Evolutionary conservation across 2,329 filamentous ascomycete genomes (phyloP).

Genomic region (Periconia digitata): DNA sequence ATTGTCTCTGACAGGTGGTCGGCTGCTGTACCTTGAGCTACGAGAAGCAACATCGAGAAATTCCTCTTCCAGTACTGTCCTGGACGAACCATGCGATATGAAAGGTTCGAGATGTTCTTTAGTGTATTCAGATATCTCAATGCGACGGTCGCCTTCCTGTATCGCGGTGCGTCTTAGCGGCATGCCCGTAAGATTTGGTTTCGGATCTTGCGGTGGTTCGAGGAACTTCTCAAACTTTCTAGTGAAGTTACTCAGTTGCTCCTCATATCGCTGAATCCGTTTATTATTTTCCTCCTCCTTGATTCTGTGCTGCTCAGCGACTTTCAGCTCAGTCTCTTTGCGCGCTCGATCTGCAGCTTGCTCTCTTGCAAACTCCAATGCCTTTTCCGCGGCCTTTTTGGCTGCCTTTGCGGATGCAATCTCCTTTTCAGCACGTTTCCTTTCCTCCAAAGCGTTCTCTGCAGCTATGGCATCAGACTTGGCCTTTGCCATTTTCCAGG

Average conservation of each 20-base stretch:
- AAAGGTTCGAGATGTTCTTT: constrained; percentile 5
- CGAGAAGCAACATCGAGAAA: neutral
- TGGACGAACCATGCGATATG: neutral
- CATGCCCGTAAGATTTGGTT: neutral
- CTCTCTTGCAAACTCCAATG: constrained; percentile 11
- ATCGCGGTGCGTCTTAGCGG: constrained; percentile 13
- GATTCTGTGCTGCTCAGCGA: constrained; percentile 8
- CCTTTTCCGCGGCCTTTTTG: constrained; percentile 11
- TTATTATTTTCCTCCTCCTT: constrained; percentile 11
- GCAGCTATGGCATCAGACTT: constrained; percentile 5
- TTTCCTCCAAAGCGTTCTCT: constrained; percentile 7
- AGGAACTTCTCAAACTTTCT: neutral
- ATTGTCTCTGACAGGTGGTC: neutral
- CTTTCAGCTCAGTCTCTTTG: constrained; percentile 9
- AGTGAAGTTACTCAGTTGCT: constrained; percentile 3
- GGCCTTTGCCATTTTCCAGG: constrained; percentile 7
- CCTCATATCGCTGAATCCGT: constrained; percentile 8
- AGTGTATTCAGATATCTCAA: constrained; percentile 23
- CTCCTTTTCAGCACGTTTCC: constrained; percentile 8
- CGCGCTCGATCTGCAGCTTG: constrained; percentile 6
- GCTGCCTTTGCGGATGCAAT: constrained; percentile 9
- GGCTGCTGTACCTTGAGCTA: neutral
- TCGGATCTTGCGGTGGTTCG: neutral
- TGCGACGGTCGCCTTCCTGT: constrained; percentile 13
- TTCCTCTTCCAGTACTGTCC: neutral